Evolutionary conservation across 2,329 filamentous ascomycete species (phyloP).

Genomic region (Purpureocillium takamizusanense): DNA sequence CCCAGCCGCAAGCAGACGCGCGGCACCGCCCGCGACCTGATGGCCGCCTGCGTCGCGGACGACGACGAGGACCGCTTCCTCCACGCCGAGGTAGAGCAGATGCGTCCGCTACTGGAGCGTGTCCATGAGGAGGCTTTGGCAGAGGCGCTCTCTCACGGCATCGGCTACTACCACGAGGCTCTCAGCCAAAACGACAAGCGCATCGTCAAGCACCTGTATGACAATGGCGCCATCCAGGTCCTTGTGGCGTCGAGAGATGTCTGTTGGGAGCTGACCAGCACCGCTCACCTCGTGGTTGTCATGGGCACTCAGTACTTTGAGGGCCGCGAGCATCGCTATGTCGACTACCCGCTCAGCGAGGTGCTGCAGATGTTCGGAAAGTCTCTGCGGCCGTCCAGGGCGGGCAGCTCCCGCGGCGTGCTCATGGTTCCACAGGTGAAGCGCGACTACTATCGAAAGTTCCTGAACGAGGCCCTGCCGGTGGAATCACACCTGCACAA

Average conservation of each 20-base stretch:
- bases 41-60: conserved; percentile 79
- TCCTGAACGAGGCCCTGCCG: conserved; percentile 88
- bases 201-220: conserved; percentile 88
- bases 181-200: conserved; percentile 81
- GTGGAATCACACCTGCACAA: conserved; percentile 91
- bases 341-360: conserved; percentile 91
- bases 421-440: conserved; percentile 93
- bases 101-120: conserved; percentile 71
- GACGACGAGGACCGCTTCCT: conserved; percentile 93
- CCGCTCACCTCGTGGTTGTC: conserved; percentile 82
- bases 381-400: conserved; percentile 67
- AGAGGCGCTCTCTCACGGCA: conserved; percentile 84
- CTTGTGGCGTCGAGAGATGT: conserved; percentile 71
- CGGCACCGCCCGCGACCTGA: conserved; percentile 74
- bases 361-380: conserved; percentile 98
- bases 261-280: conserved; percentile 88
- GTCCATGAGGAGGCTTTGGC: conserved; percentile 81
- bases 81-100: conserved; percentile 72
- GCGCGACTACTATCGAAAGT: conserved; percentile 98
- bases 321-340: conserved; percentile 90
- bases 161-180: conserved; percentile 96
- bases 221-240: conserved; percentile 81
- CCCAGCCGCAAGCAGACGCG: conserved; percentile 90
- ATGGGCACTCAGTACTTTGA: conserved; percentile 99
- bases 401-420: conserved; percentile 81